Base-by-base conservation (phyloP, 257 asterid genomes). In the Petrea volubilis region DNA sequence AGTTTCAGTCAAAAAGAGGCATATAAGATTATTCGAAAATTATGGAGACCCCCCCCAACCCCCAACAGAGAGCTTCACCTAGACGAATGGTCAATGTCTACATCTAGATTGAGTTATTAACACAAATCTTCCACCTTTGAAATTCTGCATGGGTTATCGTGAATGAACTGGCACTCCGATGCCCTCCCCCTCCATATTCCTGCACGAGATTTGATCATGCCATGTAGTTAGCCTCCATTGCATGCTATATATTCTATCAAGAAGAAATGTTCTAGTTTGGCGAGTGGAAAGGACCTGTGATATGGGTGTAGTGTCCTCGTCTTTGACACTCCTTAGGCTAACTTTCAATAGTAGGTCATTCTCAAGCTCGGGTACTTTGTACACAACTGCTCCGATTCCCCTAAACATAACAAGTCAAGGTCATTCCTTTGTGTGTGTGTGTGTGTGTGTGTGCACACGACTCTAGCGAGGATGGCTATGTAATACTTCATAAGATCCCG, bases 321-420 rank as follows among this genome's bases (percentile, higher is more conserved):
- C 78, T 6, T 53, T 63, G 55, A 84, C 57, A 73, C 98, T 93
- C 82, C 98, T 79, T 60, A 93, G 79, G 89, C 98, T 93, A 75
- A 93, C 80, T 73, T 93, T 93, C 81, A 91, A 62, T 52, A 82
- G 58, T 0, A 36, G 79, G 71, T 87, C 86, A 62, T 86, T 86
- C 70, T 81, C 83, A 82, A 88, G 96, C 73, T 87, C 96, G 14
- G 96, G 92, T 60, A 91, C 91, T 78, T 80, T 77, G 74, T 93
- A 91, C 47, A 91, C 93, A 70, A 91, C 81, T 29, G 98, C 98
- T 69, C 96, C 98, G 6, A 93, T 89, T 61, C 92, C 96, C 90
- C 97, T 90, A 36, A 14, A 31, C 33, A 36, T 25, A 47, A 50
- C 33, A 62, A 74, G 80, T 55, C 60, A 31, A 20, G 24, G 62